phyloP scores from a whole-genome alignment of 768 basidiomycete genomes.

The Suillus fuscotomentosus region DNA sequence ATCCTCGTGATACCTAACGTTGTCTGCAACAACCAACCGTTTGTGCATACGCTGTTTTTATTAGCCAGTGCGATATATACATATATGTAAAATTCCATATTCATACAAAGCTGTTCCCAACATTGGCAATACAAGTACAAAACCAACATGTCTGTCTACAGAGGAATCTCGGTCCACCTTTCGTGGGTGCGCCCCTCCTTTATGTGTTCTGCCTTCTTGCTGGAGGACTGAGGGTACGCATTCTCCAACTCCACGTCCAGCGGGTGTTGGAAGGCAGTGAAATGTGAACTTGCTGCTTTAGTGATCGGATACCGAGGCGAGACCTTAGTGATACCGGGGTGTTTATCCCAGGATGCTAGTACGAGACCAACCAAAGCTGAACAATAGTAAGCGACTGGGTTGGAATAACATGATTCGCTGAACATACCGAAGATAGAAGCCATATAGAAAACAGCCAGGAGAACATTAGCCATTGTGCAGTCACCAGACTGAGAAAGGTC shows the following conservation, averaged over 20 bases:
- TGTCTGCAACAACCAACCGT: background rate
- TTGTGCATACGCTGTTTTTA: background rate
- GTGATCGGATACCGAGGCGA: constrained; percentile 23
- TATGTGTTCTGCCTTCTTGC: constrained; percentile 13
- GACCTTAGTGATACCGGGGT: constrained; percentile 24
- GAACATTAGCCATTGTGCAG: constrained; percentile 20
- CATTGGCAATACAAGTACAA: background rate
- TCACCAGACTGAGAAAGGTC: constrained; percentile 25
- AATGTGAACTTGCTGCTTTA: constrained; percentile 31
- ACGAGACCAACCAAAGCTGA: constrained; percentile 22
- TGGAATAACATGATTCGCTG: background rate
- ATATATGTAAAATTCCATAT: constrained; percentile 7
- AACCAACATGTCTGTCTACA: background rate
- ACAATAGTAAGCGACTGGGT: background rate
- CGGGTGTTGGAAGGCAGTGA: constrained; percentile 20
- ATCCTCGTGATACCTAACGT: background rate
- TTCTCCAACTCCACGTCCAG: constrained; percentile 18
- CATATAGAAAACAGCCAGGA: constrained; percentile 31
- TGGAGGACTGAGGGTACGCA: constrained; percentile 13
- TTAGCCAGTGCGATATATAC: background rate
- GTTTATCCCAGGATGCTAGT: constrained; percentile 28
- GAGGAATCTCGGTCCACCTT: constrained; percentile 23
- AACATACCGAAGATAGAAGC: constrained; percentile 26
- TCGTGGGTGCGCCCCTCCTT: background rate
- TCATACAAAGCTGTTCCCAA: constrained; percentile 11